Evolutionary conservation across 805 yeast species (phyloP).

Genomic region (Zygoascus biomembranicola): DNA sequence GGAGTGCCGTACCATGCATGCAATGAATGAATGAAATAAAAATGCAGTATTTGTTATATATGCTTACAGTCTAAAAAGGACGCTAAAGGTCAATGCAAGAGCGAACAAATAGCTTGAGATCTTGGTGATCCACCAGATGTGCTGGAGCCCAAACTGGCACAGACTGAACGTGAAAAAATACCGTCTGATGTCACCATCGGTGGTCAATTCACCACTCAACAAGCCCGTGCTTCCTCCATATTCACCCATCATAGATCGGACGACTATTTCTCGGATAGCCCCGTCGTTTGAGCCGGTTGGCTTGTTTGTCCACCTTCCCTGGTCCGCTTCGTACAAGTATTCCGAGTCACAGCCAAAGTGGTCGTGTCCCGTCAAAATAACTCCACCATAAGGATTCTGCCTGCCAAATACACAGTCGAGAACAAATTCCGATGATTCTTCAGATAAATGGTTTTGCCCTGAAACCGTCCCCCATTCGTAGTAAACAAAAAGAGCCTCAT

Average conservation of each 20-base stretch:
- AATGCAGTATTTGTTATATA: no score
- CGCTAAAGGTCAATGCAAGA: not conserved
- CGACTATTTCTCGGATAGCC: constrained; percentile 66
- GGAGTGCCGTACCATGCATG: no score
- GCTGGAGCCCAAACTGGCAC: constrained; percentile 83
- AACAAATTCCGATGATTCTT: constrained; percentile 57
- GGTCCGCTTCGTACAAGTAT: constrained; percentile 36
- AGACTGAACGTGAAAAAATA: constrained; percentile 63
- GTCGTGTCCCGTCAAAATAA: constrained; percentile 89
- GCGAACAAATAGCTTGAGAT: constrained; percentile 29
- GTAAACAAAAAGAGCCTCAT: constrained; percentile 68
- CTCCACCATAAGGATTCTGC: constrained; percentile 46
- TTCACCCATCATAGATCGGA: constrained; percentile 94
- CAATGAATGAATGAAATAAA: no score
- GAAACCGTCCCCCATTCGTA: constrained; percentile 60
- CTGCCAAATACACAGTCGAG: constrained; percentile 61
- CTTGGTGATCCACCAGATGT: constrained; percentile 91
- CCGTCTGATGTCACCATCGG: constrained; percentile 14
- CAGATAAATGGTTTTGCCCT: constrained; percentile 77
- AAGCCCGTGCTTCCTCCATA: constrained; percentile 84
- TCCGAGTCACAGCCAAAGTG: constrained; percentile 84
- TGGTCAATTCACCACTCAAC: constrained; percentile 58
- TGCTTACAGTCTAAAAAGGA: not conserved
- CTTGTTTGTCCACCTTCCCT: constrained; percentile 4
- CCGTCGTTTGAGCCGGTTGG: constrained; percentile 10